Base-by-base conservation (phyloP, 805 yeast genomes). In the Candida tallmaniae region DNA sequence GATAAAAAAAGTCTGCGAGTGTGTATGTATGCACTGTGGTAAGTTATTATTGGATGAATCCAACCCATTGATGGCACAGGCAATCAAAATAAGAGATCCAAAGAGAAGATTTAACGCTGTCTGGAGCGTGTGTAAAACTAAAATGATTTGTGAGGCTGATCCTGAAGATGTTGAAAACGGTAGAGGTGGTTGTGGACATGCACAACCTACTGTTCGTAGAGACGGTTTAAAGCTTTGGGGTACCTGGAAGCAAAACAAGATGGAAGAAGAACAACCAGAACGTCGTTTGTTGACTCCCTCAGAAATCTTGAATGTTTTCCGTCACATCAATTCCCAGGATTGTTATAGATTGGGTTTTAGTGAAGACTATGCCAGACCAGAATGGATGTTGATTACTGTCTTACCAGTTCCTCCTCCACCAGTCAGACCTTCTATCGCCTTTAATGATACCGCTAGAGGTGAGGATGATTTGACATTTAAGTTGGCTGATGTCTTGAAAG, bases 351-450 rank as follows among this genome's bases (percentile, higher is more conserved):
- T 93, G 41, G 99, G 99, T 4, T 82, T 93, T 63, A 86, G 84
- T 54, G 94, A 88, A 56, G 97, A 93, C 56, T 93, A 86, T 52
- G 93, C 99, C 2, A 81, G 98, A 51, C 99, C 99, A 2, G 99
- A 93, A 65, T 93, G 98, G 99, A 78, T 93, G 80, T 73, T 93
- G 41, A 76, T 93, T 47, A 88, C 97, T 2, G 97, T 93, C n/a
- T 70, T 93, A 51, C 98, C 99, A 1, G 98, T 93, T 13, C 99
- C 99, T 28, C 99, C 99, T 33, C 99, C 99, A 42, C 97, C 97
- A 23, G 99, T 93, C 22, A 82, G 99, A 61, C 99, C 99, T 8
- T 85, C 96, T 16, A 93, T 93, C 66, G 96, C 98, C 2, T 89
- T 93, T 52, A 93, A 93, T 48, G 98, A 93, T 57, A 86, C 97